Evolutionary conservation across 176 grass and related monocot species (phyloP), one percentile per base, ranked within the genome.

Genomic region (Oryza nivara): DNA sequence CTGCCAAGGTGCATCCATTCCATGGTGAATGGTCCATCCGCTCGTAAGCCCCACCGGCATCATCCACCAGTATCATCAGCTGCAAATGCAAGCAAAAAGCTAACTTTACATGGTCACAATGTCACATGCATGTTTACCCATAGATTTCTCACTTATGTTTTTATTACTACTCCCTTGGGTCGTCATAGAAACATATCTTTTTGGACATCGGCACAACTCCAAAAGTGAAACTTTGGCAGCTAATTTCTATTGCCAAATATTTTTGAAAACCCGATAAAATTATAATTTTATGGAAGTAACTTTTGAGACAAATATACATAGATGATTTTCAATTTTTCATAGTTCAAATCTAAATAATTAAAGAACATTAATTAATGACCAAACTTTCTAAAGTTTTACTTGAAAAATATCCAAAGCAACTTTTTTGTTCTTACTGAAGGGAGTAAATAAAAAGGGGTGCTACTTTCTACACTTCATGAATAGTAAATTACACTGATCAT

Each of bases 1-100:
- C 93, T 14, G 96, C 96, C 46, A 98, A 75, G 32, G 92, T 95
- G 75, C 96, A 98, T 5, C 96, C 96, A 6, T 95, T 88, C 96
- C 96, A 98, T 0, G 96, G 93, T 1, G 82, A 87, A 70, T 98
- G 96, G 19, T 92, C 91, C 25, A 98, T 98, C 60, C 87, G 65
- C 49, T 90, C 89, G 40, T 91, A 98, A 25, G 91, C 91, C 7
- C 70, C 96, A 5, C 96, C 93, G 13, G 88, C 93, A 44, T 92
- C 96, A 32, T 98, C 96, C 66, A 98, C 96, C 75, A 95, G 70
- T 32, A 95, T 90, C 96, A 98, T 98, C 52, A 98, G 69, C 95
- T 97, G 82, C 54, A 77, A n/a, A 86, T 16, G 4, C 11, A 81
- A n/a, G n/a, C n/a, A n/a, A n/a, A n/a, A n/a, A n/a, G n/a, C n/a